A percentile compares a stretch with the other conserved stretches of the same genome.
These are phyloP conservation scores for Shiraia sp. DNA, from an alignment of 2,329 filamentous ascomycete genomes.

Conservation along the genomic window DNA sequence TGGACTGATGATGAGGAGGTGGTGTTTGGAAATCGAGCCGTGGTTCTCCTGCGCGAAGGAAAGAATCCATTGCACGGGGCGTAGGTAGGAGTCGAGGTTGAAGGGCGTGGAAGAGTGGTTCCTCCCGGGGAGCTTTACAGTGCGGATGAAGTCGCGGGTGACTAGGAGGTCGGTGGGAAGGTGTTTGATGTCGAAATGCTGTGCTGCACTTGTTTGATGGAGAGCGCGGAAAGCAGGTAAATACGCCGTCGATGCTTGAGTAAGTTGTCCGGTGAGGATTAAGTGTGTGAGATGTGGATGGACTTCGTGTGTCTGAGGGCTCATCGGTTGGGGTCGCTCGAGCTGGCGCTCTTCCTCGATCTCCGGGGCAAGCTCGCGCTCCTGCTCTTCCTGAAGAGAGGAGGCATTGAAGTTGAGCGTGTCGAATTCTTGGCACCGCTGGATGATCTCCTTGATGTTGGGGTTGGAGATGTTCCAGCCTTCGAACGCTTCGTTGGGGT, in stretches of 20 bases:
- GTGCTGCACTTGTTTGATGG: constrained; percentile 44
- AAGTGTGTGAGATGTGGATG: constrained; percentile 52
- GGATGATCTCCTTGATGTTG: constrained; percentile 19
- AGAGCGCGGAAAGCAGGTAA: no score
- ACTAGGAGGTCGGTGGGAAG: constrained; percentile 50
- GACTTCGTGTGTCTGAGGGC: constrained; percentile 48
- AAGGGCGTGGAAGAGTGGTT: not conserved
- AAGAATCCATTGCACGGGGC: constrained; percentile 59
- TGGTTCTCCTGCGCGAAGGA: constrained; percentile 18
- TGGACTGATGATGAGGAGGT: constrained; percentile 60
- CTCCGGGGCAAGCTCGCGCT: constrained; percentile 67
- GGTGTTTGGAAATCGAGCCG: not conserved
- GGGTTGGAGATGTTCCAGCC: constrained; percentile 8
- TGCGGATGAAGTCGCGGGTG: constrained; percentile 56
- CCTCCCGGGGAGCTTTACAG: constrained; percentile 40
- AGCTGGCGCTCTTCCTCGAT: constrained; percentile 62
- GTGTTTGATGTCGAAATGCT: constrained; percentile 31
- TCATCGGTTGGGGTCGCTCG: constrained; percentile 50
- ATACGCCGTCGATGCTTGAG: no score
- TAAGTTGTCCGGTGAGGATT: no score
- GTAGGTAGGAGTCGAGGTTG: constrained; percentile 52
- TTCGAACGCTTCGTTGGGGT: constrained; percentile 1
- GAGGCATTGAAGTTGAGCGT: constrained; percentile 36
- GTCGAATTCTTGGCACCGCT: constrained; percentile 20
- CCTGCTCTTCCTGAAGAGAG: constrained; percentile 65